These are phyloP conservation scores for Tripterygium wilfordii DNA, from an alignment of 177 flowering plant genomes.

Conservation along the genomic window DNA sequence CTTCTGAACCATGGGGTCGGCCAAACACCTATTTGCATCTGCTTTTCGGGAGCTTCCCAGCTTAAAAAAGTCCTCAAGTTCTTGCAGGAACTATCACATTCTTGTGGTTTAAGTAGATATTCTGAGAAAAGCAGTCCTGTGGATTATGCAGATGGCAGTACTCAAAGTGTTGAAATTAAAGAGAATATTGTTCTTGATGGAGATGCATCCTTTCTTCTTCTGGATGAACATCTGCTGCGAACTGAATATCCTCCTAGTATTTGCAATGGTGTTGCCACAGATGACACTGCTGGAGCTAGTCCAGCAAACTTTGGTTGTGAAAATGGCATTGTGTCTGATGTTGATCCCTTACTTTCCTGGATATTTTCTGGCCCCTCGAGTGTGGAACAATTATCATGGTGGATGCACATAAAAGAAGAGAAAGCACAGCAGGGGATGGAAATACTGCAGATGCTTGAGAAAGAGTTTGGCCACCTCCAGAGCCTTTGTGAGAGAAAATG, in stretches of 20 bases:
- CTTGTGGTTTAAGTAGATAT: slow-evolving; percentile 65
- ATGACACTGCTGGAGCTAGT: slow-evolving; percentile 17
- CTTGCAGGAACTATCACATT: slow-evolving; percentile 79
- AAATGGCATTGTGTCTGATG: slow-evolving; percentile 28
- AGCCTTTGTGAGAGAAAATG: slow-evolving; percentile 78
- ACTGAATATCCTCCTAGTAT: slow-evolving; percentile 17
- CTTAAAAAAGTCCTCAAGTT: slow-evolving; percentile 74
- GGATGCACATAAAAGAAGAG: slow-evolving; percentile 64
- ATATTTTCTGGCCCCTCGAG: slow-evolving; percentile 61
- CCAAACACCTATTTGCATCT: slow-evolving; percentile 77
- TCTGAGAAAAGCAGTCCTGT: slow-evolving; percentile 42
- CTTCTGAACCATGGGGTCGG: slow-evolving; percentile 59
- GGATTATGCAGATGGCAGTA: slow-evolving; percentile 37
- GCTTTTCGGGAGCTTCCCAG: slow-evolving; percentile 75
- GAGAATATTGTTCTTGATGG: slow-evolving; percentile 60
- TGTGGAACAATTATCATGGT: slow-evolving; percentile 57
- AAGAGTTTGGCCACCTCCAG: slow-evolving; percentile 76
- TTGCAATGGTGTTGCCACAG: slow-evolving; percentile 13
- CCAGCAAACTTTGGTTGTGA: slow-evolving; percentile 21
- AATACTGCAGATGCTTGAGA: slow-evolving; percentile 75
- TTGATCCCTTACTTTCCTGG: slow-evolving; percentile 71
- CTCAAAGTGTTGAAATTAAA: slow-evolving; percentile 29
- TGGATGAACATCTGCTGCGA: slow-evolving; percentile 53
- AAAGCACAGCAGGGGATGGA: slow-evolving; percentile 61
- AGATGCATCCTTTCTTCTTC: slow-evolving; percentile 48